Conservation (phyloP, 2,329 filamentous ascomycete species). For the Zymoseptoria crescenta region DNA sequence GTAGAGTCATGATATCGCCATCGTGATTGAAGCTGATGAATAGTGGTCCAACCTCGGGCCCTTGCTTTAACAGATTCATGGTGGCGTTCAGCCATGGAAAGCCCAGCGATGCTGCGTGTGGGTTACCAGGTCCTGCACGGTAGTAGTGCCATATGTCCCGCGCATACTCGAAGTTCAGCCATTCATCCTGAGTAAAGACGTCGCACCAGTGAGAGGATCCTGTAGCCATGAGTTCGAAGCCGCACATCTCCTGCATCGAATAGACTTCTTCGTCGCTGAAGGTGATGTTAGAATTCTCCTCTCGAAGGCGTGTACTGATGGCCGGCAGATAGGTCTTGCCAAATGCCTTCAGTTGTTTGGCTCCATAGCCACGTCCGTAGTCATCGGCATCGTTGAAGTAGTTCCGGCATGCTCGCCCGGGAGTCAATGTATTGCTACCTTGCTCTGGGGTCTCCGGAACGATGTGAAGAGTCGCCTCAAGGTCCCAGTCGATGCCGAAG, state of each 20-base stretch:
- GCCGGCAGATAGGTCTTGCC: constrained; percentile 41
- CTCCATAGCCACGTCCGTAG: constrained; percentile 45
- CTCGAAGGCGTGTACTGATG: constrained; percentile 39
- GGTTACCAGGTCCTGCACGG: constrained; percentile 50
- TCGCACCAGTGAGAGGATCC: constrained; percentile 50
- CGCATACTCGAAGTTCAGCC: constrained; percentile 51
- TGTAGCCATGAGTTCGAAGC: constrained; percentile 49
- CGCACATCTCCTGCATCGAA: constrained; percentile 56
- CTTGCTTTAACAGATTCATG: constrained; percentile 36
- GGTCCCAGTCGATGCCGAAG: constrained; percentile 45
- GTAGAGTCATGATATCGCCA: constrained; percentile 49
- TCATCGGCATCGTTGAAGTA: constrained; percentile 31
- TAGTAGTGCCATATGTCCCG: constrained; percentile 53
- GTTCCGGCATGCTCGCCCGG: constrained; percentile 40
- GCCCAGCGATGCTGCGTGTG: constrained; percentile 47
- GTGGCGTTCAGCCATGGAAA: constrained; percentile 54
- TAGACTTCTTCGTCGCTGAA: constrained; percentile 45
- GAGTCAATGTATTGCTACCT: constrained; percentile 49
- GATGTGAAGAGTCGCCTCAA: constrained; percentile 39
- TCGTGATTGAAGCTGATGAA: constrained; percentile 56
- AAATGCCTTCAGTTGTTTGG: constrained; percentile 41
- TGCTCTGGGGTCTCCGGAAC: constrained; percentile 46
- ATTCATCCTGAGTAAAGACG: constrained; percentile 48
- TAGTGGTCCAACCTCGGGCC: constrained; percentile 40
- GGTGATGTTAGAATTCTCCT: constrained; percentile 36